Evolutionary conservation across 1,139 yeast species (phyloP).

Genomic region (Pichia sp.): DNA sequence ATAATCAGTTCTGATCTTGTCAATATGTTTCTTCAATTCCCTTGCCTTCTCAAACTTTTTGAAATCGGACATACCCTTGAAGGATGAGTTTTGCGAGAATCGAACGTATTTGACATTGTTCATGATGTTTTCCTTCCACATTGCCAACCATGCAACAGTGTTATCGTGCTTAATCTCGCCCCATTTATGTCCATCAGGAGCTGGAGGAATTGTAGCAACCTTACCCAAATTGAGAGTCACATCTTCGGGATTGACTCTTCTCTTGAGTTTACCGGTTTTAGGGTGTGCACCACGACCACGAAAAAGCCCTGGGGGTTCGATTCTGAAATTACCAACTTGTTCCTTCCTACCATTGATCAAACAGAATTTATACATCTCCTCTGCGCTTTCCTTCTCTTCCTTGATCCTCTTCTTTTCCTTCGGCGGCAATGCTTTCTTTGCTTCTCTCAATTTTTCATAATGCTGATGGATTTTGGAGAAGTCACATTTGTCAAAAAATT

Average conservation of each 20-base stretch:
- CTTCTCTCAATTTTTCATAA: slow-evolving; percentile 65
- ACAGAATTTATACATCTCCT: slow-evolving; percentile 80
- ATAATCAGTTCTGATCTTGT: slow-evolving; percentile 69
- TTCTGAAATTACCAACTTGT: slow-evolving; percentile 86
- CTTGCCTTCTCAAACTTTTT: slow-evolving; percentile 93
- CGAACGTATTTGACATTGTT: slow-evolving; percentile 81
- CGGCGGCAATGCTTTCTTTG: slow-evolving; percentile 57
- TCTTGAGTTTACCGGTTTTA: slow-evolving; percentile 80
- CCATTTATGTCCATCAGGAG: slow-evolving; percentile 89
- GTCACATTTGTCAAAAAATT: slow-evolving; percentile 64
- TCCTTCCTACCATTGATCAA: slow-evolving; percentile 81
- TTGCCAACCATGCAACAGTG: slow-evolving; percentile 92
- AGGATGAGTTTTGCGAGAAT: slow-evolving; percentile 84
- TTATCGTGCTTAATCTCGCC: slow-evolving; percentile 84
- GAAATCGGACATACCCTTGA: slow-evolving; percentile 86
- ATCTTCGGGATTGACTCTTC: slow-evolving; percentile 84
- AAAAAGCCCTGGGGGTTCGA: slow-evolving; percentile 94
- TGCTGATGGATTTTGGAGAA: slow-evolving; percentile 67
- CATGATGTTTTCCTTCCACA: slow-evolving; percentile 93
- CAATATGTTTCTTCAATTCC: slow-evolving; percentile 67
- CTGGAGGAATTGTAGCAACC: slow-evolving; percentile 65
- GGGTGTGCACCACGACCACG: slow-evolving; percentile 98
- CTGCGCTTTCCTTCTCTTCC: slow-evolving; percentile 63
- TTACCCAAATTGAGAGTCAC: slow-evolving; percentile 77
- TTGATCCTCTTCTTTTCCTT: slow-evolving; percentile 71